phyloP scores from a whole-genome alignment of 306 rosid genomes.

The Pyrus communis region DNA sequence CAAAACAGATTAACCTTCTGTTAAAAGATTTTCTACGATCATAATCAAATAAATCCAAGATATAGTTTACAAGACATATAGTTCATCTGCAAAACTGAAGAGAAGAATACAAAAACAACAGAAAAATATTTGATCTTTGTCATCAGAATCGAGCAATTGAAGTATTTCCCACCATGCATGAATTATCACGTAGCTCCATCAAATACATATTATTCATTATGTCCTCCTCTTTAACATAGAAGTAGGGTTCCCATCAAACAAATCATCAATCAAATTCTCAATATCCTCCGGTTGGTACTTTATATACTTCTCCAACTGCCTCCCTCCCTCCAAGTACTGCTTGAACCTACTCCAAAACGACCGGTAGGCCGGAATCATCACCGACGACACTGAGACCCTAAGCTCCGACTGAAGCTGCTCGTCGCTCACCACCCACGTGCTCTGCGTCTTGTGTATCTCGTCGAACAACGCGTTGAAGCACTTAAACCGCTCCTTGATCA shows the following conservation, averaged over 20 bases:
- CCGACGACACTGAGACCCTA: constrained; percentile 55
- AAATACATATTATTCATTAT: not conserved
- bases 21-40: not conserved
- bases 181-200: not conserved
- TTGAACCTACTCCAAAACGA: constrained; percentile 65
- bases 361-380: constrained; percentile 78
- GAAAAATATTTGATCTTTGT: not conserved
- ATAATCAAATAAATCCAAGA: not conserved
- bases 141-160: not conserved
- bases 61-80: not conserved
- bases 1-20: too few relatives aligned
- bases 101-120: not conserved
- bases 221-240: constrained; percentile 40
- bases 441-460: constrained; percentile 65
- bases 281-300: constrained; percentile 80
- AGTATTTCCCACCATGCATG: not conserved
- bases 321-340: constrained; percentile 56
- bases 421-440: constrained; percentile 71
- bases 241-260: constrained; percentile 49
- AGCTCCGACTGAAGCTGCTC: constrained; percentile 80
- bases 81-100: not conserved
- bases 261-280: constrained; percentile 56
- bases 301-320: constrained; percentile 57
- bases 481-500: constrained; percentile 70
- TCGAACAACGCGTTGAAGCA: constrained; percentile 62